Percentiles rank a stretch among this genome's conserved stretches.
phyloP scores from a whole-genome alignment of 2,329 filamentous ascomycete genomes.

The Fusarium albidum region DNA sequence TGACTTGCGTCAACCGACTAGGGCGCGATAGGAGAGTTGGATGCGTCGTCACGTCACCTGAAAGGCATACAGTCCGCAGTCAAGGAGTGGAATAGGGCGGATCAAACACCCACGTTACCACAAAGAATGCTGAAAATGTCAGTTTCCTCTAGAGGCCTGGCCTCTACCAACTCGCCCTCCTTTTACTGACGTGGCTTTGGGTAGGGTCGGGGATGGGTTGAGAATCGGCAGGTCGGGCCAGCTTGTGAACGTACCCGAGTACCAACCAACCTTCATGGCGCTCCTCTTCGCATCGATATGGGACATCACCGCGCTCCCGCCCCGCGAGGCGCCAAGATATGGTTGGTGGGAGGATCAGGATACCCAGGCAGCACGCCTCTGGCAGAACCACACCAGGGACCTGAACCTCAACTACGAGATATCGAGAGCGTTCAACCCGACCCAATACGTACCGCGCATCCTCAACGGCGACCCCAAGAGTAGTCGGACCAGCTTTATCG shows the following conservation, averaged over 20 bases:
- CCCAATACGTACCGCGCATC: conserved; percentile 45
- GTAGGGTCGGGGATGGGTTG: conserved; percentile 52
- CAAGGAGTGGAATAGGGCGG: conserved; percentile 30
- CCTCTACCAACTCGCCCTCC: not conserved
- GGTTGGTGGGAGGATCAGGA: conserved; percentile 49
- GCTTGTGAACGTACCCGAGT: conserved; percentile 51
- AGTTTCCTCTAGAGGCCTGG: conserved; percentile 21
- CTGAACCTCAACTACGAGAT: conserved; percentile 49
- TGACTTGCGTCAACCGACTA: conserved; percentile 32
- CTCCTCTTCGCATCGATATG: conserved; percentile 54
- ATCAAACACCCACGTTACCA: conserved; percentile 43
- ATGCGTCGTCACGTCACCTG: conserved; percentile 53
- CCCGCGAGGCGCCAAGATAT: conserved; percentile 46
- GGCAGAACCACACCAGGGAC: conserved; percentile 48
- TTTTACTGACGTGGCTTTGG: conserved; percentile 19
- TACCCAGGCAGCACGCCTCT: conserved; percentile 46
- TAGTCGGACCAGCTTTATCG: conserved; percentile 55
- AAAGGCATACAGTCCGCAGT: conserved; percentile 47
- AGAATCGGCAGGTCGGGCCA: conserved; percentile 50
- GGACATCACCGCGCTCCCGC: conserved; percentile 47
- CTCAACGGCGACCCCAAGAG: conserved; percentile 47
- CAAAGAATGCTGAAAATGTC: conserved; percentile 55
- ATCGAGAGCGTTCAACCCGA: conserved; percentile 44
- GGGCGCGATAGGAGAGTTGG: conserved; percentile 54
- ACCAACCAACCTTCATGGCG: conserved; percentile 55